Conservation (phyloP, 495 filamentous ascomycete species). For the Daldinia childiae region DNA sequence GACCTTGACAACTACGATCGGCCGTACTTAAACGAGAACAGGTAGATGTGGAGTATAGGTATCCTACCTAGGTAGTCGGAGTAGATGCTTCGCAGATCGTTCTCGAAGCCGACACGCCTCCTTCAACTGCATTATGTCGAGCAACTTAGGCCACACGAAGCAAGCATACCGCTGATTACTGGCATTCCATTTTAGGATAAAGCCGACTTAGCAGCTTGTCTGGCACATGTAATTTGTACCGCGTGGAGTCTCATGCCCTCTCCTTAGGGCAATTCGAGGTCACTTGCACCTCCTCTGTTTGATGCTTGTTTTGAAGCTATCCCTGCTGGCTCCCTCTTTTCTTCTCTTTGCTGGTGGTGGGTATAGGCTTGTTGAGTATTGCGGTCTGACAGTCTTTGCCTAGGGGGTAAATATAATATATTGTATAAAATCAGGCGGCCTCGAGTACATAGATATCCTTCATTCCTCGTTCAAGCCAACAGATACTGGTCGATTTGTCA, state of each 20-base stretch:
- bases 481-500: conserved; percentile 9
- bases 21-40: conserved; percentile 24
- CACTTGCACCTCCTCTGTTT: conserved; percentile 52
- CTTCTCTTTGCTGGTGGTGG: conserved; percentile 27
- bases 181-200: conserved; percentile 28
- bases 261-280: conserved; percentile 40
- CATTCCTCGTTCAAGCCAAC: conserved; percentile 28
- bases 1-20: conserved; percentile 35
- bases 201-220: conserved; percentile 29
- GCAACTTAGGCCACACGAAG: conserved; percentile 26
- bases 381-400: not conserved
- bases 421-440: conserved; percentile 42
- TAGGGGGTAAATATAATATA: conserved; percentile 5
- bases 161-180: conserved; percentile 16
- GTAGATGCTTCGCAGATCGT: conserved; percentile 38
- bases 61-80: conserved; percentile 17
- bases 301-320: conserved; percentile 59
- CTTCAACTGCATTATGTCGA: conserved; percentile 16
- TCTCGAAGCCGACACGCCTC: conserved; percentile 24
- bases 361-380: conserved; percentile 15
- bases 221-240: conserved; percentile 35
- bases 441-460: conserved; percentile 37
- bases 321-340: conserved; percentile 51
- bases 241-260: conserved; percentile 41
- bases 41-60: conserved; percentile 35